These are phyloP conservation scores for Spathaspora boniae DNA, from an alignment of 805 yeast species.

Conservation along the genomic window DNA sequence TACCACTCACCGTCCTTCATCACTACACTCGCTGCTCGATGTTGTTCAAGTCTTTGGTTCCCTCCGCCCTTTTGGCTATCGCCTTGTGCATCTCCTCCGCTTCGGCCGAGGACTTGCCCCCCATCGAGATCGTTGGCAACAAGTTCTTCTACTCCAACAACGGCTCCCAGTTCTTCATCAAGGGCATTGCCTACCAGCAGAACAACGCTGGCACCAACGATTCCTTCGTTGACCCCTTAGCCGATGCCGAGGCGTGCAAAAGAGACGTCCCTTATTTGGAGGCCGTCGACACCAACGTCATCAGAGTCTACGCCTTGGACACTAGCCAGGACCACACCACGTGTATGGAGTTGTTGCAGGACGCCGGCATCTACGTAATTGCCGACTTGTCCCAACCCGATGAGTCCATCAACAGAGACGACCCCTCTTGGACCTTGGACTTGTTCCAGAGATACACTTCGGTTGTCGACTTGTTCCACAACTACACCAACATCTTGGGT, in stretches of 20 bases:
- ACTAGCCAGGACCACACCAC: conserved; percentile 58
- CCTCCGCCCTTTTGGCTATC: conserved; percentile 8
- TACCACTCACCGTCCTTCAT: neutral
- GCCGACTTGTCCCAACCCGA: conserved; percentile 82
- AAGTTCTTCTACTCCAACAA: conserved; percentile 74
- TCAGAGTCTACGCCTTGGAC: conserved; percentile 75
- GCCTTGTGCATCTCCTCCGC: conserved; percentile 5
- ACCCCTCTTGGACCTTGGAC: conserved; percentile 62
- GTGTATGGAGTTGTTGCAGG: conserved; percentile 64
- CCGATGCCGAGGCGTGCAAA: conserved; percentile 56
- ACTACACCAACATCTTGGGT: conserved; percentile 71
- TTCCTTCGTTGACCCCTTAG: conserved; percentile 66
- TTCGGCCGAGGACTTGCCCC: conserved; percentile 48
- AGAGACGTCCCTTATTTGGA: conserved; percentile 73
- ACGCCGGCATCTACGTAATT: conserved; percentile 88
- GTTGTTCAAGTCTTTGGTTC: conserved; percentile 10
- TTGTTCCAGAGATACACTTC: conserved; percentile 64
- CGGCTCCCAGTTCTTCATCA: conserved; percentile 74
- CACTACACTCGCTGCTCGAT: conserved; percentile 3
- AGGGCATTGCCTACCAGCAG: conserved; percentile 79
- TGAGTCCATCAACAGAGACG: conserved; percentile 55
- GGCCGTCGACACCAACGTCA: conserved; percentile 60
- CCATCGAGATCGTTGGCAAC: conserved; percentile 72
- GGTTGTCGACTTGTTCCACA: conserved; percentile 65
- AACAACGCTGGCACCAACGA: conserved; percentile 51